Base-by-base conservation (phyloP, 495 filamentous ascomycete species). In the Aspergillus ellipticus region DNA sequence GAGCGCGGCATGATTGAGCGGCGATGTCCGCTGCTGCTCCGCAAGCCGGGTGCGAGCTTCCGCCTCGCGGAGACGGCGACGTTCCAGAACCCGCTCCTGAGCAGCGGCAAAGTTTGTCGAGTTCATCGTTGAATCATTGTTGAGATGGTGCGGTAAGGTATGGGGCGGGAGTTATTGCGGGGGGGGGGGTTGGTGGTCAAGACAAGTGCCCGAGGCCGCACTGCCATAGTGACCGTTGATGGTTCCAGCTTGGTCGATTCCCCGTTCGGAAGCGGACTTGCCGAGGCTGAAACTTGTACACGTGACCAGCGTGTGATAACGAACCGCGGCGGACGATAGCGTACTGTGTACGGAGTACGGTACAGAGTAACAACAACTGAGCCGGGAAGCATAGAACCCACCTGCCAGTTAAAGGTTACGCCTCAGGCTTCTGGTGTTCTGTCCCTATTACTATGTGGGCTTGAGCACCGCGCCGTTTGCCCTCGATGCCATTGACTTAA, bases 41-140 rank as follows among this genome's bases (percentile, higher is more conserved):
- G 75, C 73, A 56, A 79, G 62, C 35, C 76, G 82, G 49, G 84
- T 72, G 62, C 81, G 79, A 29, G 75, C 68, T 67, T 86, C 80
- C 42, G 77, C 74, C 66, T 88, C 89, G 64, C 87, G 87, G 22
- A 82, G 81, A 64, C 82, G 80, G 52, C 89, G 90, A 49, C 92
- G 89, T 51, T 87, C 87, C 50, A 85, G 79, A 51, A 96, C 79
- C 62, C 92, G 88, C 74, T 87, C 79, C 73, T 96, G 91, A 54
- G 92, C 92, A 60, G 85, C 83, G 68, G 88, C 86, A 69, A 96
- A 96, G 60, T 90, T 86, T 64, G 85, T 78, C 50, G 84, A 83
- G 66, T 82, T 84, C 87, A 91, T 91, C 63, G 73, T 72, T 66
- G 57, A 42, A 71, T 64, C 74, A 78, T 79, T 19, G 55, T 67